phyloP scores from a whole-genome alignment of 1,284 basidiomycete genomes.

The Thecaphora thlaspeos region DNA sequence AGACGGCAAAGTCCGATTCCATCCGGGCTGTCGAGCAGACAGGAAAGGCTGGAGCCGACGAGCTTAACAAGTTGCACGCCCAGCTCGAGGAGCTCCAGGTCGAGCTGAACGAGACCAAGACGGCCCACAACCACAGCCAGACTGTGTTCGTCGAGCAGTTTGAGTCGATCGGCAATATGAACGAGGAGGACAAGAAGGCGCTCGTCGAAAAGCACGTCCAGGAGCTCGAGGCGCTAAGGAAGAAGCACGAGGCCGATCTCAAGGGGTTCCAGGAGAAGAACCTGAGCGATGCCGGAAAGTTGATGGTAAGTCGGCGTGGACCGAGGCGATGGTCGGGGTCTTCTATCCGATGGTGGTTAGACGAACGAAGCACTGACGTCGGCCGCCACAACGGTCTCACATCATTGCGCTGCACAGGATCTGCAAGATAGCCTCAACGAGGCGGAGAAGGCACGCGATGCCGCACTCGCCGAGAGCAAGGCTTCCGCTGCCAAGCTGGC shows the following conservation, averaged over 20 bases:
- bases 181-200: slow-evolving; percentile 21
- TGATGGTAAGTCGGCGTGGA: slow-evolving; percentile 12
- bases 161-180: slow-evolving; percentile 18
- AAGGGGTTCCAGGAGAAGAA: slow-evolving; percentile 21
- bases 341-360: no score
- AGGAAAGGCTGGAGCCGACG: slow-evolving; percentile 13
- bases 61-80: slow-evolving; percentile 16
- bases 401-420: no score
- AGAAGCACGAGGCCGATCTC: slow-evolving; percentile 21
- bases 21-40: slow-evolving; percentile 13
- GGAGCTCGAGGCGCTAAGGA: slow-evolving; percentile 17
- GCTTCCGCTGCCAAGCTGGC: slow-evolving; percentile 16
- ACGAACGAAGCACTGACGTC: no score
- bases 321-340: no score
- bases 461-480: slow-evolving; percentile 18
- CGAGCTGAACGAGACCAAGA: slow-evolving; percentile 26
- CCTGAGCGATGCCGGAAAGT: slow-evolving; percentile 20
- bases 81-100: slow-evolving; percentile 22
- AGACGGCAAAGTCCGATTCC: slow-evolving; percentile 13
- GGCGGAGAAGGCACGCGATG: slow-evolving; percentile 33
- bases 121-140: slow-evolving; percentile 30
- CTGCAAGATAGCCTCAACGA: slow-evolving; percentile 37
- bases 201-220: slow-evolving; percentile 32
- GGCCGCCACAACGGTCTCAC: no score
- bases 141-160: slow-evolving; percentile 36